Evolutionary conservation across 805 yeast species (phyloP).

Genomic region (Cyberlindnera americana): DNA sequence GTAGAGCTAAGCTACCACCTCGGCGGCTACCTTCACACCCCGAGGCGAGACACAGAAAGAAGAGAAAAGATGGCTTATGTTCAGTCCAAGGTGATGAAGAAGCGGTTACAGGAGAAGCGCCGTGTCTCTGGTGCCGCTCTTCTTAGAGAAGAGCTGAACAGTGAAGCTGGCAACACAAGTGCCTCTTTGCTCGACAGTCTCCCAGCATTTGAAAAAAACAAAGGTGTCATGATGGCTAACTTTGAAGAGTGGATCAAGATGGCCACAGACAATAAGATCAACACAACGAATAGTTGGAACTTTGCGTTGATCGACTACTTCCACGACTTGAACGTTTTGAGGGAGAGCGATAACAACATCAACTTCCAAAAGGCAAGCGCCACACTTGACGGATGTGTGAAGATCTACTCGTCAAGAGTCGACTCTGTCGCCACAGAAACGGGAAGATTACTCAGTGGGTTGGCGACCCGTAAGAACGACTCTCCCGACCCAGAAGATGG

Average conservation of each 20-base stretch:
- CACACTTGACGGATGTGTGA: constrained; percentile 91
- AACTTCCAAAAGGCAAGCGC: constrained; percentile 90
- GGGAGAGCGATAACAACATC: constrained; percentile 71
- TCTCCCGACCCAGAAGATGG: constrained; percentile 21
- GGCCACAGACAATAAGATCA: constrained; percentile 53
- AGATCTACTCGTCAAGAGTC: constrained; percentile 85
- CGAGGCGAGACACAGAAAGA: no score
- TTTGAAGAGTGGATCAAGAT: constrained; percentile 30
- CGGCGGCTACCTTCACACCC: no score
- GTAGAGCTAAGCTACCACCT: not conserved
- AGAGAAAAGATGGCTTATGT: constrained; percentile 30
- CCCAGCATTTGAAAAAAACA: constrained; percentile 28
- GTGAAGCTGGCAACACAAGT: constrained; percentile 12
- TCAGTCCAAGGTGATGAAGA: constrained; percentile 27
- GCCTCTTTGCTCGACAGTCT: constrained; percentile 23
- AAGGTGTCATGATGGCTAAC: constrained; percentile 33
- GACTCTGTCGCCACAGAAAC: constrained; percentile 92
- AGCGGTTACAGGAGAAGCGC: constrained; percentile 28
- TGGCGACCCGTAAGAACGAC: constrained; percentile 44
- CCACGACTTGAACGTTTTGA: constrained; percentile 71
- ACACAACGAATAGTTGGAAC: constrained; percentile 83
- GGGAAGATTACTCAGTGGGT: constrained; percentile 74
- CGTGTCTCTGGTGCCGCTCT: constrained; percentile 32
- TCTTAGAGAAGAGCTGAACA: constrained; percentile 29
- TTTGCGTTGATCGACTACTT: constrained; percentile 89